A percentile compares a stretch with the other conserved stretches of the same genome.
These are phyloP conservation scores for Eragrostis curvula DNA, from an alignment of 176 grass and related monocot species.

Conservation along the genomic window DNA sequence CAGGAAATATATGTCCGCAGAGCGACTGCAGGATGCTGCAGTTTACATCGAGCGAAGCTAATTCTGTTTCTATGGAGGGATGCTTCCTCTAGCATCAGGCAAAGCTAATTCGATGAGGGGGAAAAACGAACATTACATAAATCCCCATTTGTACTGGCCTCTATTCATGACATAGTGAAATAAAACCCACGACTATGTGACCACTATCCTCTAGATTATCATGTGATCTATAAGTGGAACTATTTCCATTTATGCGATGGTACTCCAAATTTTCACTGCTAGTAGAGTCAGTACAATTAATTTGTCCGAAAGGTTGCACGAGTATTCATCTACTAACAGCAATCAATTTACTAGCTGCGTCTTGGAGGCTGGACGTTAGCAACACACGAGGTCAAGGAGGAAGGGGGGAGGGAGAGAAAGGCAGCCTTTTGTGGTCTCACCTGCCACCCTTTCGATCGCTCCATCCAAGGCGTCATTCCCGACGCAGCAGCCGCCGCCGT, in stretches of 20 bases:
- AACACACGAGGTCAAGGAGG: neutral
- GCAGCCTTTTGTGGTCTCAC: slow-evolving; percentile 36
- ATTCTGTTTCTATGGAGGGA: neutral
- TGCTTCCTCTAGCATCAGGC: neutral
- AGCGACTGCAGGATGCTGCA: neutral
- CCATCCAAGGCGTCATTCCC: slow-evolving; percentile 67
- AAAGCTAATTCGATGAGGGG: neutral
- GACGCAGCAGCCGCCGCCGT: slow-evolving; percentile 34
- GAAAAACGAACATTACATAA: neutral
- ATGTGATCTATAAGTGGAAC: neutral
- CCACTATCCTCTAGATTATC: neutral
- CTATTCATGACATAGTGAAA: neutral
- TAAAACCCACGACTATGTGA: neutral
- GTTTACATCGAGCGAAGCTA: neutral
- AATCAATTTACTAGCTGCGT: neutral
- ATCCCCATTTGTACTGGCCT: neutral
- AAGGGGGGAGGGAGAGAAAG: neutral
- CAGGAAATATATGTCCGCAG: slow-evolving; percentile 27
- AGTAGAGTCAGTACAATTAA: neutral
- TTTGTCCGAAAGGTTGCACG: neutral
- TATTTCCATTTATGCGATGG: neutral
- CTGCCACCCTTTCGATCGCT: slow-evolving; percentile 66
- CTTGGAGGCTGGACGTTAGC: too few relatives aligned
- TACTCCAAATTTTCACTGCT: neutral
- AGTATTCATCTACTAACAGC: neutral